phyloP scores from a whole-genome alignment of 345 rosid species.

The Citrus glauca region DNA sequence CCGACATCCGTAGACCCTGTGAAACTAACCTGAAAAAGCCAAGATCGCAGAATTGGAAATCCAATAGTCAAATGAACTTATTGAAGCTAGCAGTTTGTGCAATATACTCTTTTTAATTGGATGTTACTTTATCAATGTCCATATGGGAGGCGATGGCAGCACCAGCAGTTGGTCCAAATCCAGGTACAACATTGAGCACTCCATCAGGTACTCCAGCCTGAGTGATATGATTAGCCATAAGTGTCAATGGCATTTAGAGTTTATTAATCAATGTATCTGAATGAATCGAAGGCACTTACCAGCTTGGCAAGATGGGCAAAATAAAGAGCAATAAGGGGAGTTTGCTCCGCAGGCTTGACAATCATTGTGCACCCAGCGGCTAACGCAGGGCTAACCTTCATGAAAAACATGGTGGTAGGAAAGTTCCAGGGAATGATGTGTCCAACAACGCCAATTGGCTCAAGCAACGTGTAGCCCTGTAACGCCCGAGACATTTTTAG shows the following conservation, averaged over 20 bases:
- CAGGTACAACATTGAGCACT: slow-evolving; percentile 74
- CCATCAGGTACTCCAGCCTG: slow-evolving; percentile 94
- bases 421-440: slow-evolving; percentile 87
- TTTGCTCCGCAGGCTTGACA: slow-evolving; percentile 88
- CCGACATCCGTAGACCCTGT: slow-evolving; percentile 90
- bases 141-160: slow-evolving; percentile 73
- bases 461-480: slow-evolving; percentile 70
- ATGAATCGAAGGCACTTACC: slow-evolving; percentile 19
- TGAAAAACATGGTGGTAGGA: slow-evolving; percentile 58
- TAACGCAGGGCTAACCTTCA: slow-evolving; percentile 64
- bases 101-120: no score
- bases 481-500: slow-evolving; percentile 53
- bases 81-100: no score
- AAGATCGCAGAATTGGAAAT: background rate
- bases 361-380: slow-evolving; percentile 92
- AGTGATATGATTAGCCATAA: background rate
- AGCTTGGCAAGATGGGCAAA: slow-evolving; percentile 57
- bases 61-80: background rate
- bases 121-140: slow-evolving; percentile 76
- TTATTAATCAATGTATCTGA: background rate
- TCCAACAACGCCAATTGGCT: slow-evolving; percentile 86
- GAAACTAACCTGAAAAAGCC: slow-evolving; percentile 50
- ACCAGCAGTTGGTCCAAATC: slow-evolving; percentile 75
- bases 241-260: background rate
- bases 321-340: slow-evolving; percentile 80